A percentile compares a stretch with the other conserved stretches of the same genome.
These are phyloP conservation scores for Gaertneriomyces semiglobifer DNA, from an alignment of 192 early-diverging fungal genomes.

Conservation along the genomic window DNA sequence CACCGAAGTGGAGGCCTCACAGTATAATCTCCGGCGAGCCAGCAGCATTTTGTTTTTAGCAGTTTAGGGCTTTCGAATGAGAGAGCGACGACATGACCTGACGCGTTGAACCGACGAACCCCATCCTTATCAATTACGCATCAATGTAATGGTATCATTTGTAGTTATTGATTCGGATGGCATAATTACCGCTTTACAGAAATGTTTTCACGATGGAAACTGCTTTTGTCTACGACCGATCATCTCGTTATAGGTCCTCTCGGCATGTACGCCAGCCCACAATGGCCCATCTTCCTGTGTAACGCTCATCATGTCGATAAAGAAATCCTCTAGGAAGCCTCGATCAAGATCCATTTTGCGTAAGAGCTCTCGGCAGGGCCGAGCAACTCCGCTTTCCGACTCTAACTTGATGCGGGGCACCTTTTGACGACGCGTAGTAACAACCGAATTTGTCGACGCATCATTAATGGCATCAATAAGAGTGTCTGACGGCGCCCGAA, in stretches of 20 bases:
- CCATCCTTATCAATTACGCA: too few species aligned
- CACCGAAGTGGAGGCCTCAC: neutral
- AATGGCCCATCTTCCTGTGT: slow-evolving; percentile 13
- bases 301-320: slow-evolving; percentile 15
- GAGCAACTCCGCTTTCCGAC: slow-evolving; percentile 2
- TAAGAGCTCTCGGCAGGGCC: slow-evolving; percentile 5
- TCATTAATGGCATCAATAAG: neutral
- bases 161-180: too few species aligned
- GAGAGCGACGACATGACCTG: too few species aligned
- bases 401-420: neutral
- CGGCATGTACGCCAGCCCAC: slow-evolving; percentile 15
- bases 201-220: too few species aligned
- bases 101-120: too few species aligned
- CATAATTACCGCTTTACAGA: too few species aligned
- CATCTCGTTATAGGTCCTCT: slow-evolving; percentile 2
- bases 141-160: too few species aligned
- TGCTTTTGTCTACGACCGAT: neutral
- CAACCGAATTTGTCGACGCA: neutral
- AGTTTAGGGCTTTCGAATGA: too few species aligned
- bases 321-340: slow-evolving; percentile 18
- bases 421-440: neutral
- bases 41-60: too few species aligned
- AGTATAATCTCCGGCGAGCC: too few species aligned
- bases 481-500: neutral
- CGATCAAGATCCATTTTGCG: slow-evolving; percentile 13